Base-by-base conservation (phyloP, 1,139 yeast species). In the Yamadazyma diddensiae region DNA sequence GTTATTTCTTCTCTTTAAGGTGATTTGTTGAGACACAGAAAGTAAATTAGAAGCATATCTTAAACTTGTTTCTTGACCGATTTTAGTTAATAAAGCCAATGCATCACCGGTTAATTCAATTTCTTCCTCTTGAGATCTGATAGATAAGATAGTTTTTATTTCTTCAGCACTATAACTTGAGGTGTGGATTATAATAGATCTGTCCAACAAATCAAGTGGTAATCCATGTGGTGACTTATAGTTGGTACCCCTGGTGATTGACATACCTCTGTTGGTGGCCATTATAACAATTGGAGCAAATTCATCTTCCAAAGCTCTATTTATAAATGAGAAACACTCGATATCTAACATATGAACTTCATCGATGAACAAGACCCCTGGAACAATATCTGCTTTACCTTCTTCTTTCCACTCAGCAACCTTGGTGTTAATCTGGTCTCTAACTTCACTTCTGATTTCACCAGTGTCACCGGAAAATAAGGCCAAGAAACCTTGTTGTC, bases 341-440 rank as follows among this genome's bases (percentile, higher is more conserved):
- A 94, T 86, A 59, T 94, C 99, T 46, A 94, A 77, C 97, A 94
- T 94, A 63, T 94, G 98, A 34, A 90, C 97, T 64, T 94, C 99
- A 62, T 94, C 99, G 50, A 94, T 87, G 61, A 94, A 94, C 50
- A 94, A 70, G 9, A 94, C 98, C 46, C 99, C 99, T n/a, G 98
- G 97, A 31, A 88, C 84, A 45, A 94, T 90, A 51, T 90, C 97
- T 9, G 98, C 98, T 59, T 92, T 94, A 38, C 98, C 98, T 70
- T 94, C 98, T 68, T 94, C 99, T 54, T 85, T 87, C 98, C 98
- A 94, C 63, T 94, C 98, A 19, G 94, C 95, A 34, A 94, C 97
- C 63, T 92, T 92, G 33, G 90, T 78, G 63, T 94, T 92, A 58
- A 94, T 92, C 65, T 94, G 98, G 56, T 90, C 97, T 55, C 99